Base-by-base conservation (phyloP, 23 red algal species). In the Cyanidiococcus yangmingshanensis region DNA sequence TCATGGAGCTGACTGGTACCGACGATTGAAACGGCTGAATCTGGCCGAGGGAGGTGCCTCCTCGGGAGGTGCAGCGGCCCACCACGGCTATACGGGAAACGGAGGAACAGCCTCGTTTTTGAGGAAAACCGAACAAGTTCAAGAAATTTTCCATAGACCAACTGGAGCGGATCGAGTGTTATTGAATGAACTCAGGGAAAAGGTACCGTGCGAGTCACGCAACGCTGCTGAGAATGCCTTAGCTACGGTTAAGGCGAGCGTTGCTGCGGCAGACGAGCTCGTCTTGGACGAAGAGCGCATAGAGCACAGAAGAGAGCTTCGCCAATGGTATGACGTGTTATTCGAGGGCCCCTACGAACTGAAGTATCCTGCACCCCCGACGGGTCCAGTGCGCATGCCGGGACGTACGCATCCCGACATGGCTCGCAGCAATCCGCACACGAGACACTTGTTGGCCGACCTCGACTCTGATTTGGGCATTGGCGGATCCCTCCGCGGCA, bases 301-400 rank as follows among this genome's bases (percentile, higher is more conserved):
- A 3, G 63, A 71, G 63, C 63, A 71, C 27, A 12, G 63, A 2
- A 25, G 27, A 25, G 63, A 71, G 63, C 32, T 71, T 12, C 63
- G 63, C 27, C 63, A 71, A 29, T 71, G 63, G 63, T 71, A 71
- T 71, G 63, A 71, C 63, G 63, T 71, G 7, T 29, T 71, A 29
- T 71, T 71, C 63, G 63, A 71, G 63, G 63, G 63, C 32, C 63
- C 63, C n/a, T 71, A 71, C 63, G 32, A 25, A 29, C 63, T 71
- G 16, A 71, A 71, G 63, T 71, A 71, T 71, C 63, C 63, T 7
- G 63, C 63, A 35, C 63, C 32, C 16, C 63, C 63, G 3, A 71
- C 63, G 7, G 63, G 63, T 32, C 63, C 63, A 29, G 63, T 71
- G 63, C 63, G 63, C 16, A 12, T 30, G 7, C 63, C 63, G 63